Base-by-base conservation (phyloP, 139 green algal species). In the Chlorella sp. region DNA sequence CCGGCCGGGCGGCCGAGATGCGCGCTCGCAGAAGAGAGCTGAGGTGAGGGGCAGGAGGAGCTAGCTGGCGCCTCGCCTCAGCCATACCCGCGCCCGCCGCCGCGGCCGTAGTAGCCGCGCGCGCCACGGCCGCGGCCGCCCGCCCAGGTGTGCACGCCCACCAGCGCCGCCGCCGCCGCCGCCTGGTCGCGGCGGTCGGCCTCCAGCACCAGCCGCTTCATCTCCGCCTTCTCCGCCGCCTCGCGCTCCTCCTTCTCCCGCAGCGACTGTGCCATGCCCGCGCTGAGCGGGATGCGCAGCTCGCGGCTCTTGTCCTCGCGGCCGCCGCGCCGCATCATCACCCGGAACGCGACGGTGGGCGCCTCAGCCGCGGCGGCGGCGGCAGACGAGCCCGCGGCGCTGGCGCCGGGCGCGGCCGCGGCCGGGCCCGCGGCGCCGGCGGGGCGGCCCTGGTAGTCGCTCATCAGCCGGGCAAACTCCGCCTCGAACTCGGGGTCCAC, bases 171-270 rank as follows among this genome's bases (percentile, higher is more conserved):
- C n/a, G n/a, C n/a, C n/a, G n/a, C n/a, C n/a, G n/a, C 19, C 60
- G 41, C 40, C 42, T 59, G 29, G 51, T 81, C 76, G 8, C 65
- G 50, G 15, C 33, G 66, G 55, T 83, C 73, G 6, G 78, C 87
- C 46, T 83, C 81, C 72, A 97, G 86, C 41, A 93, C 87, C 43
- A 95, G 89, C n/a, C 84, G 80, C 84, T 97, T 97, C 64, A 96
- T 88, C 60, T 96, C 92, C 21, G 68, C 74, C 56, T 86, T 90
- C 81, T 96, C 92, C 9, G 71, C 82, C 51, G 53, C 53, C 66
- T 78, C 61, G 5, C 35, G 67, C 68, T 69, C 74, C 35, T 67
- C 56, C 51, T 67, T 79, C 6, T 51, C 27, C 67, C 51, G 48
- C 73, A 79, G 43, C 23, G 62, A 41, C 48, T 68, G 42, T 8